Evolutionary conservation across 352 stramenopile species (phyloP).

Genomic region (Phytophthora cactorum): DNA sequence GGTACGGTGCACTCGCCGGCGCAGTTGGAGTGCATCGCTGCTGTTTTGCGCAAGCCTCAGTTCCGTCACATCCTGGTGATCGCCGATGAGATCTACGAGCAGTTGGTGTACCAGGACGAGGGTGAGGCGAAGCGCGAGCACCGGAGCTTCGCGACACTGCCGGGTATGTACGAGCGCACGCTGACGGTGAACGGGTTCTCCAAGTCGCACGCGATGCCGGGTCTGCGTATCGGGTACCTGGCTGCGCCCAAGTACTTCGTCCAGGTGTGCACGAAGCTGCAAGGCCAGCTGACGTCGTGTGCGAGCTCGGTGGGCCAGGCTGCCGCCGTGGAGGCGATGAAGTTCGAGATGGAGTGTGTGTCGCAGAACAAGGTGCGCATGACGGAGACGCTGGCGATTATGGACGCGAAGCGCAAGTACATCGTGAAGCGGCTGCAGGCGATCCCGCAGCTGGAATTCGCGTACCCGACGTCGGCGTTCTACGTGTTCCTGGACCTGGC

Average conservation of each 20-base stretch:
- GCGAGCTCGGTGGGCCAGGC: slow-evolving; percentile 92
- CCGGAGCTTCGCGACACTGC: slow-evolving; percentile 74
- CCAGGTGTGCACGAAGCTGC: slow-evolving; percentile 91
- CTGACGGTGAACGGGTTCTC: slow-evolving; percentile 97
- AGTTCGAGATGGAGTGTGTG: slow-evolving; percentile 79
- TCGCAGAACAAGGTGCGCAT: slow-evolving; percentile 58
- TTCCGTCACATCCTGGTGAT: slow-evolving; percentile 88
- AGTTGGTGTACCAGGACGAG: slow-evolving; percentile 92
- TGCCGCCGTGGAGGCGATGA: slow-evolving; percentile 43
- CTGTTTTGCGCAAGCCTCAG: slow-evolving; percentile 59
- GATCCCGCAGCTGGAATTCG: slow-evolving; percentile 86
- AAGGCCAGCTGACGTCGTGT: slow-evolving; percentile 96
- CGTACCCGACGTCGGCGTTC: slow-evolving; percentile 94
- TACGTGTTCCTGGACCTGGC: slow-evolving; percentile 95
- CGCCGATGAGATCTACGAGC: slow-evolving; percentile 97
- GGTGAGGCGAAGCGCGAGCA: slow-evolving; percentile 58
- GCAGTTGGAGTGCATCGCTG: slow-evolving; percentile 61
- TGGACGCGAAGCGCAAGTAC: slow-evolving; percentile 92
- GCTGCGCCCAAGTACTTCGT: slow-evolving; percentile 82
- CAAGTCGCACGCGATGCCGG: slow-evolving; percentile 97
- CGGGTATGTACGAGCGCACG: slow-evolving; percentile 91
- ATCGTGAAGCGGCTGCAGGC: slow-evolving; percentile 83
- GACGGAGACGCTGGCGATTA: slow-evolving; percentile 52
- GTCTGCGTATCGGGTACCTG: slow-evolving; percentile 94
- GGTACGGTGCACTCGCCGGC: slow-evolving; percentile 78